These are phyloP conservation scores for Fabrea salina DNA, from an alignment of 169 alveolate species.

Conservation along the genomic window DNA sequence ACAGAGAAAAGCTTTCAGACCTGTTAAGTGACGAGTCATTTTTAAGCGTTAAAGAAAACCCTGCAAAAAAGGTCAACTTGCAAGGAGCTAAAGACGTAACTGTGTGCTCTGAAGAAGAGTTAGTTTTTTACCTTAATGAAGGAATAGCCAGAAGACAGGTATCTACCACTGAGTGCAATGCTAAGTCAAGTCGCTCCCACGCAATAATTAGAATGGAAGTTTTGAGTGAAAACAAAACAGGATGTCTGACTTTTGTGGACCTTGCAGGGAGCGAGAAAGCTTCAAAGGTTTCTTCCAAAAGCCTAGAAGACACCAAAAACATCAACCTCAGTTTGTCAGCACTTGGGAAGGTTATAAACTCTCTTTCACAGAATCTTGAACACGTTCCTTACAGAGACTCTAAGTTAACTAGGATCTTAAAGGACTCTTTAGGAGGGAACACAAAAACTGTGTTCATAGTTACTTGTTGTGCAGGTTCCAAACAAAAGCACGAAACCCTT, in stretches of 20 bases:
- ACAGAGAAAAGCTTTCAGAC: constrained; percentile 80
- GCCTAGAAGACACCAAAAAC: constrained; percentile 75
- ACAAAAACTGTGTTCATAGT: not conserved
- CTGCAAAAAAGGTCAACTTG: constrained; percentile 74
- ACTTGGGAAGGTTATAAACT: constrained; percentile 77
- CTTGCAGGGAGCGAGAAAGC: constrained; percentile 89
- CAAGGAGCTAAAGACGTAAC: constrained; percentile 69
- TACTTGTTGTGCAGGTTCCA: constrained; percentile 34
- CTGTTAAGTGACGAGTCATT: constrained; percentile 59
- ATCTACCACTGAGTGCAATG: constrained; percentile 76
- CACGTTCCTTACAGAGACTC: constrained; percentile 86
- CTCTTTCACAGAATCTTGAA: constrained; percentile 66
- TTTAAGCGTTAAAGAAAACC: constrained; percentile 77
- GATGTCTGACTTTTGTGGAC: constrained; percentile 66
- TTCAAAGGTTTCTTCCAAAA: constrained; percentile 76
- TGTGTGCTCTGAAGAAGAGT: constrained; percentile 63
- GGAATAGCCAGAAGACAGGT: constrained; percentile 79
- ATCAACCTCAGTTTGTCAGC: constrained; percentile 81
- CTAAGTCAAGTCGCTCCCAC: constrained; percentile 82
- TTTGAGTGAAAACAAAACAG: no score
- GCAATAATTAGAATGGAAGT: constrained; percentile 67
- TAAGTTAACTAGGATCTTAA: constrained; percentile 77
- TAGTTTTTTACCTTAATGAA: no score
- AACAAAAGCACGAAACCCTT: constrained; percentile 53
- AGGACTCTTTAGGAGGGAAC: constrained; percentile 73